Percentiles rank a stretch among this genome's conserved stretches.
These are phyloP conservation scores for Silene conica DNA, from an alignment of 148 eudicot genomes.

Conservation along the genomic window DNA sequence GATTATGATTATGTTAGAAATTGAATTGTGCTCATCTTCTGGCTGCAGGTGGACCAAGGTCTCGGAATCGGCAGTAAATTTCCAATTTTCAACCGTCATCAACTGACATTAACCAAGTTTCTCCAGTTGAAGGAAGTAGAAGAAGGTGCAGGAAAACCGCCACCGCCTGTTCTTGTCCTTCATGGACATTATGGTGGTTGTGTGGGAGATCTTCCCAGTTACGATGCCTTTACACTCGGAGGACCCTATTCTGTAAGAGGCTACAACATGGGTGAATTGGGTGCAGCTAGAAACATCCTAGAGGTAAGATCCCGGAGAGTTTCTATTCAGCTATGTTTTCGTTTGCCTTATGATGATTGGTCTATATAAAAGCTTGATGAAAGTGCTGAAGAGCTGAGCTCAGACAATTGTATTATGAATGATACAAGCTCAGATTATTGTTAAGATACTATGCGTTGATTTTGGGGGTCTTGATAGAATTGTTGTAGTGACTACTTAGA, in stretches of 20 bases:
- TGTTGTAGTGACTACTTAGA: neutral
- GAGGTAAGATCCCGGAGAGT: slow-evolving; percentile 47
- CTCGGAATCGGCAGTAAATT: slow-evolving; percentile 84
- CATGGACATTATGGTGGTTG: slow-evolving; percentile 99
- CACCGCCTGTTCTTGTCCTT: slow-evolving; percentile 91
- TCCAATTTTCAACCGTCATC: slow-evolving; percentile 90
- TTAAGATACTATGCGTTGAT: too few relatives aligned
- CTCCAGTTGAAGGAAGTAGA: slow-evolving; percentile 77
- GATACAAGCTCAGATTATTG: too few relatives aligned
- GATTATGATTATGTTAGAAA: neutral
- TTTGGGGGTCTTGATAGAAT: too few relatives aligned
- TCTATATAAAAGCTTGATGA: neutral
- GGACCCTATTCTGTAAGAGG: slow-evolving; percentile 99
- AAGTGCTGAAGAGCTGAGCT: neutral
- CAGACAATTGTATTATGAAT: too few relatives aligned
- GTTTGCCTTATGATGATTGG: neutral
- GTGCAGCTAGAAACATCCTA: slow-evolving; percentile 93
- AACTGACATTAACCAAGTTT: slow-evolving; percentile 75
- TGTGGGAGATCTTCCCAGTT: slow-evolving; percentile 95
- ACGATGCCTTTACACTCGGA: slow-evolving; percentile 93
- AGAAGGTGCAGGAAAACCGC: slow-evolving; percentile 91
- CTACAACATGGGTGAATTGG: slow-evolving; percentile 98
- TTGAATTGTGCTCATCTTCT: slow-evolving; percentile 11
- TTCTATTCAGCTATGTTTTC: slow-evolving; percentile 10
- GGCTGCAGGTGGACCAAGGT: slow-evolving; percentile 92